Conservation (phyloP, 352 stramenopile species). For the Pythium brachiatum region DNA sequence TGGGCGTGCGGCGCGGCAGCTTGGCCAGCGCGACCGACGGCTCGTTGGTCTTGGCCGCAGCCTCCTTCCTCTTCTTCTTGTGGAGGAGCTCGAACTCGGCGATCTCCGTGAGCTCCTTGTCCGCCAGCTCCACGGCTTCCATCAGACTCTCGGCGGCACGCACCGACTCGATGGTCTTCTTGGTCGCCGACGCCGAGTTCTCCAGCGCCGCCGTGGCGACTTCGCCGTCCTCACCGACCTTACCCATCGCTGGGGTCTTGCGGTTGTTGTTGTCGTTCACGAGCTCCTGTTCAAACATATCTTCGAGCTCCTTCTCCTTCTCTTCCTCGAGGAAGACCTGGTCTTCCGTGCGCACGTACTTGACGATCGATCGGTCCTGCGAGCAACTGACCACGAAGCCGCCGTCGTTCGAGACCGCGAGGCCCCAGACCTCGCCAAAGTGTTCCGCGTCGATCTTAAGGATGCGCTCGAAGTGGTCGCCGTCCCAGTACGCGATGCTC, state of each 20-base stretch:
- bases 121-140: constrained; percentile 93
- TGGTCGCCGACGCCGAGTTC: constrained; percentile 86
- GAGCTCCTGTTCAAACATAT: constrained; percentile 94
- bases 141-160: constrained; percentile 90
- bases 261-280: constrained; percentile 76
- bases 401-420: constrained; percentile 91
- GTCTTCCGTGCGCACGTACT: constrained; percentile 96
- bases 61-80: constrained; percentile 57
- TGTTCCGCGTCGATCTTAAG: constrained; percentile 75
- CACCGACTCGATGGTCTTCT: constrained; percentile 92
- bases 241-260: constrained; percentile 58
- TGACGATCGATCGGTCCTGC: constrained; percentile 96
- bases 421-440: constrained; percentile 84
- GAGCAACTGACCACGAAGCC: constrained; percentile 94
- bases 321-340: constrained; percentile 99
- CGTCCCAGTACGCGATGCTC: constrained; percentile 97
- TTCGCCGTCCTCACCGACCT: constrained; percentile 45
- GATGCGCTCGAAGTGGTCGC: constrained; percentile 95
- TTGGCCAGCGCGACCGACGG: constrained; percentile 24
- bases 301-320: constrained; percentile 93
- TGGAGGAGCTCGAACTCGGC: constrained; percentile 62
- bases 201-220: constrained; percentile 28
- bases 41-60: constrained; percentile 52
- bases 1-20: constrained; percentile 58
- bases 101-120: constrained; percentile 89